Evolutionary conservation across 805 yeast species (phyloP).

Genomic region (Candida jianshihensis): DNA sequence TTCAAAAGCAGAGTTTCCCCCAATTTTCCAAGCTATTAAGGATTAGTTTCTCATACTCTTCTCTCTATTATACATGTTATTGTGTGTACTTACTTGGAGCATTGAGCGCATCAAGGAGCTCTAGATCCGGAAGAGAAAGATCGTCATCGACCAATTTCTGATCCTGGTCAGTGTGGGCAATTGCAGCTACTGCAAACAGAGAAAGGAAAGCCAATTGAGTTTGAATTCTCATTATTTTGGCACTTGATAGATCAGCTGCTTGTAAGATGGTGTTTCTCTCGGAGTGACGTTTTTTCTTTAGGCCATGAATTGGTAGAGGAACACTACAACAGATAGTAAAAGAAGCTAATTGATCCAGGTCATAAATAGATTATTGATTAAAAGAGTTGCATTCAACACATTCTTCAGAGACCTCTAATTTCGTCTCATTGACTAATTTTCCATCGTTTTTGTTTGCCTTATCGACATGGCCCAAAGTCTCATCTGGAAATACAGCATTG

Average conservation of each 20-base stretch:
- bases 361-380: too few relatives aligned
- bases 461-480: slow-evolving; percentile 61
- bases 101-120: slow-evolving; percentile 21
- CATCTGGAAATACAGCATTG: slow-evolving; percentile 47
- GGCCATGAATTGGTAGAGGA: too few relatives aligned
- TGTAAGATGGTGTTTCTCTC: too few relatives aligned
- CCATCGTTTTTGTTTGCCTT: slow-evolving; percentile 17
- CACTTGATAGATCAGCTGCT: too few relatives aligned
- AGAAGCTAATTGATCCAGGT: too few relatives aligned
- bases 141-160: slow-evolving; percentile 20
- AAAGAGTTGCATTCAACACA: slow-evolving; percentile 14
- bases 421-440: slow-evolving; percentile 5
- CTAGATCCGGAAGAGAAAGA: slow-evolving; percentile 33
- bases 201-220: neutral
- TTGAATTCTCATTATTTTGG: neutral
- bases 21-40: slow-evolving; percentile 32
- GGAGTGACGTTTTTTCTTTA: too few relatives aligned
- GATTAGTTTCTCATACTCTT: too few relatives aligned
- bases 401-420: slow-evolving; percentile 2
- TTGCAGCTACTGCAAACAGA: neutral
- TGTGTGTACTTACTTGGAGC: slow-evolving; percentile 14
- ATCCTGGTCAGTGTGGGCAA: slow-evolving; percentile 19
- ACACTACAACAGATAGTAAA: too few relatives aligned
- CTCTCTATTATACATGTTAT: too few relatives aligned
- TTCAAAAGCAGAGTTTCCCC: slow-evolving; percentile 33